Evolutionary conservation across 805 yeast species (phyloP), one percentile per base, ranked within the genome.

Genomic region (Saturnispora dispora): DNA sequence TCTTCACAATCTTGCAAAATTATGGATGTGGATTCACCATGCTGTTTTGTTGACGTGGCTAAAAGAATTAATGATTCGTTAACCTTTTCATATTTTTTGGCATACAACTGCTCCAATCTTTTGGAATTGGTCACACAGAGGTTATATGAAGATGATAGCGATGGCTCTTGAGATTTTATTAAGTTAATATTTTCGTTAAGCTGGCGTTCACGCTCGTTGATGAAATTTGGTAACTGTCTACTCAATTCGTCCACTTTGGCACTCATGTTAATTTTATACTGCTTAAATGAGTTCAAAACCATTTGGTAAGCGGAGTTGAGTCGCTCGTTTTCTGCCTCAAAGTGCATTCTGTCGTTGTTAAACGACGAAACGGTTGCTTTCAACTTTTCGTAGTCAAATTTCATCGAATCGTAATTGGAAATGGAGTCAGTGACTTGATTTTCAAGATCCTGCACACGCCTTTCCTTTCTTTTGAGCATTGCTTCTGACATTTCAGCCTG

Each of bases 401-500:
- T 71, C 51, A 76, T 65, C 18, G 75, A 67, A 55, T 81, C 85
- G 30, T 73, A 70, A 20, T 66, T 63, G 7, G 78, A 69, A 41
- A 69, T 59, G n/a, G 77, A 58, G 22, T 76, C 79, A 50, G 73
- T 72, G 52, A 76, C 64, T 56, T 79, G 80, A 40, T 67, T 70
- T 63, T 88, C 95, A 58, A 86, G 67, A 57, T 84, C 91, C 30
- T 70, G 60, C 25, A 85, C 76, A 49, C 87, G 71, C 48, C 90
- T 72, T 58, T 85, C 88, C 59, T 85, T 85, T 48, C 95, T 71
- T 55, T 76, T 79, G 53, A 87, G 67, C 55, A 85, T 68, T 1
- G 88, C 80, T 59, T 77, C 82, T 42, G 84, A 72, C 70, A 83
- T 83, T 56, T 85, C 89, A 58, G 83, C 83, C 60, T 88, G 91